phyloP scores from a whole-genome alignment of 2,329 filamentous ascomycete species.

The Colletotrichum paranaense region DNA sequence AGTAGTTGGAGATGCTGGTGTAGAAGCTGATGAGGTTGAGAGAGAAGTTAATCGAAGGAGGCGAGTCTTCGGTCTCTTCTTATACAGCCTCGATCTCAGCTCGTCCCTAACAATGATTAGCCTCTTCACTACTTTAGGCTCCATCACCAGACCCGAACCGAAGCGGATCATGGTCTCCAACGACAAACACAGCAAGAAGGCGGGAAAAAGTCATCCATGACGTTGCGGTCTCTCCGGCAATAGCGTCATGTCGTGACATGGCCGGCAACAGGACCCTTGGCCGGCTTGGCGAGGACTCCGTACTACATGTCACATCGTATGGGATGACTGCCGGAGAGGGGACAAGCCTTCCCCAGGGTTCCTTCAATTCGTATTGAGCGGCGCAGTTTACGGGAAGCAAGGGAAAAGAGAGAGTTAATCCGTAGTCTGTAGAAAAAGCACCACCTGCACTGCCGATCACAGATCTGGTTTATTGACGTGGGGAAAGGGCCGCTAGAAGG shows the following conservation, averaged over 20 bases:
- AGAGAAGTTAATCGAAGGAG: not conserved
- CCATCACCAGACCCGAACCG: constrained; percentile 22
- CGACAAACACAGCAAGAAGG: not conserved
- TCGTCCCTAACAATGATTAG: not conserved
- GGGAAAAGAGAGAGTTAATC: not conserved
- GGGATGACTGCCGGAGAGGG: constrained; percentile 21
- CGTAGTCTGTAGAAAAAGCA: constrained; percentile 8
- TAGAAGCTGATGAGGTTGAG: constrained; percentile 26
- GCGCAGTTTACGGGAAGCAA: not conserved
- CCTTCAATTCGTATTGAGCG: constrained; percentile 29
- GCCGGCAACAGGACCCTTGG: constrained; percentile 13
- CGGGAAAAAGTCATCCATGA: constrained; percentile 60
- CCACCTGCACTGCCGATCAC: constrained; percentile 22
- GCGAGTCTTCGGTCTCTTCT: constrained; percentile 6
- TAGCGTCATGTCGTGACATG: constrained; percentile 46
- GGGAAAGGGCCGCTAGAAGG: constrained; percentile 12
- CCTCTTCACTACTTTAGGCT: not conserved
- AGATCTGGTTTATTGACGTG: constrained; percentile 27
- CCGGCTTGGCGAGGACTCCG: constrained; percentile 21
- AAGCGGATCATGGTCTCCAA: constrained; percentile 1
- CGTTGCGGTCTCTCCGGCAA: constrained; percentile 71
- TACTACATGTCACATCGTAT: constrained; percentile 30
- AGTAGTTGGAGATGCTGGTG: not conserved
- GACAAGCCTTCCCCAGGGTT: constrained; percentile 8
- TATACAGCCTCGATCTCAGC: constrained; percentile 13